These are phyloP conservation scores for Pyrrhoderma noxium DNA, from an alignment of 1,284 basidiomycete genomes.

Conservation along the genomic window DNA sequence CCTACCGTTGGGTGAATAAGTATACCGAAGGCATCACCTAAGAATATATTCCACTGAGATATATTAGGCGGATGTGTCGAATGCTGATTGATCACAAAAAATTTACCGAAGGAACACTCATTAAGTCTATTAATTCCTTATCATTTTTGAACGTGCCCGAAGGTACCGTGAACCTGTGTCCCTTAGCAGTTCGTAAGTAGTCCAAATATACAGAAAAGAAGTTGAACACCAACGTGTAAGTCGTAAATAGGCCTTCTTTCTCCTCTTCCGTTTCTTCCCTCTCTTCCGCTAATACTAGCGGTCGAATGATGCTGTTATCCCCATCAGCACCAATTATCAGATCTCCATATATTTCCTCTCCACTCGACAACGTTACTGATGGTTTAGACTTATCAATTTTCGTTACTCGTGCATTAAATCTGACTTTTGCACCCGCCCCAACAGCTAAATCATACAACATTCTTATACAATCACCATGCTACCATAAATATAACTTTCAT, in stretches of 20 bases:
- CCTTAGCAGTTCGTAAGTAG: not conserved
- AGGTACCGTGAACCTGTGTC: constrained; percentile 12
- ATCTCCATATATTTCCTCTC: constrained; percentile 42
- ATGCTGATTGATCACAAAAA: not conserved
- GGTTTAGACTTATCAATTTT: constrained; percentile 29
- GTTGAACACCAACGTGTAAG: constrained; percentile 11
- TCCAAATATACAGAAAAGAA: not conserved
- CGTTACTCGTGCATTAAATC: constrained; percentile 32
- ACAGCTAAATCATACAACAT: constrained; percentile 41
- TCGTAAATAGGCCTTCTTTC: constrained; percentile 9
- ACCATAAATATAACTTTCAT: not conserved
- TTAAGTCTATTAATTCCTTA: not conserved
- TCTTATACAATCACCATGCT: constrained; percentile 24
- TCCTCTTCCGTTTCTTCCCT: not conserved
- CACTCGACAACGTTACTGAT: constrained; percentile 35
- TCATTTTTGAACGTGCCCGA: not conserved
- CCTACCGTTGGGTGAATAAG: not conserved
- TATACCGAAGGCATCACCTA: constrained; percentile 7
- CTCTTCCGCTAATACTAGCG: too few species aligned
- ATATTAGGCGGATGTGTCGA: not conserved
- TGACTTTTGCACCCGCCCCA: constrained; percentile 36
- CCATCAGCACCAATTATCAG: constrained; percentile 63
- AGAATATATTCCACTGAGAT: constrained; percentile 15
- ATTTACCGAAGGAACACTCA: constrained; percentile 5
- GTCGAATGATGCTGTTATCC: constrained; percentile 30